Evolutionary conservation across 2,329 filamentous ascomycete genomes (phyloP), one percentile per base, ranked within the genome.

Genomic region (Rosellinia necatrix): DNA sequence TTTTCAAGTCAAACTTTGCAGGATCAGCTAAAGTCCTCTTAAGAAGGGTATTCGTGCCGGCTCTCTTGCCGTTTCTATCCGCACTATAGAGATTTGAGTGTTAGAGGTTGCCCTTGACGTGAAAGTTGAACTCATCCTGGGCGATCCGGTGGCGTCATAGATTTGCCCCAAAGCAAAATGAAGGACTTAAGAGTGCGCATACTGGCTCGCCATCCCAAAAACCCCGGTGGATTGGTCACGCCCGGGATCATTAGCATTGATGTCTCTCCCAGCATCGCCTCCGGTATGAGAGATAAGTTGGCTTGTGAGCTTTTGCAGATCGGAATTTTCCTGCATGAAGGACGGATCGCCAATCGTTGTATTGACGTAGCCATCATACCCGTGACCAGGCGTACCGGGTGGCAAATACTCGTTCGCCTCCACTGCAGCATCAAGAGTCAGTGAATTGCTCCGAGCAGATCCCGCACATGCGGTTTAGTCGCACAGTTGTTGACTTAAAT

Each of bases 41-140:
- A 42, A 80, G 80, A 65, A 65, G 75, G 71, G 63, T 83, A 77
- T 71, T 76, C 74, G 56, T 80, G 70, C 61, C 80, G 78, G 50
- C 70, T 24, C 68, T 63, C 34, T 64, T 66, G 3, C 67, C 68
- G 19, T 63, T 64, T 22, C 53, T 65, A 27, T 68, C 64, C 0
- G 62, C 64, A 42, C n/a, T n/a, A n/a, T n/a, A n/a, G n/a, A n/a
- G n/a, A n/a, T n/a, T n/a, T n/a, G n/a, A n/a, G n/a, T n/a, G n/a
- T n/a, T n/a, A n/a, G n/a, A n/a, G n/a, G n/a, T n/a, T n/a, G n/a
- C n/a, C n/a, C n/a, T n/a, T n/a, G n/a, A n/a, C n/a, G n/a, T n/a
- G n/a, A n/a, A n/a, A n/a, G n/a, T n/a, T n/a, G n/a, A n/a, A n/a
- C n/a, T n/a, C n/a, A n/a, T n/a, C n/a, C n/a, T n/a, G n/a, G n/a